These are phyloP conservation scores for Phytophthora citricola DNA, from an alignment of 352 stramenopile species.

Conservation along the genomic window DNA sequence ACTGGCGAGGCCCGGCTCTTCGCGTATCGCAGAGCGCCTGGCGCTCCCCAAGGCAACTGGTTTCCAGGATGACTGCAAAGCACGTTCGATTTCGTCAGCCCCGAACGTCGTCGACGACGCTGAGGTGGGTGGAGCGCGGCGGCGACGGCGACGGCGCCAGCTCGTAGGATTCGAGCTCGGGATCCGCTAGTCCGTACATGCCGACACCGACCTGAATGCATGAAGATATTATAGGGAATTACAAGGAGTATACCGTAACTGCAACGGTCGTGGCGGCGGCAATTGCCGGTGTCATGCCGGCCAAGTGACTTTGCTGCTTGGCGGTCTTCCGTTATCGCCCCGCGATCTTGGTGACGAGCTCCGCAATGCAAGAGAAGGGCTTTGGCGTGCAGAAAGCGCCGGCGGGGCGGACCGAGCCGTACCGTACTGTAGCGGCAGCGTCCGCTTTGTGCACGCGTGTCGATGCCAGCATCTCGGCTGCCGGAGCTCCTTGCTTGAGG, in stretches of 20 bases:
- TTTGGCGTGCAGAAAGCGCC: conserved; percentile 18
- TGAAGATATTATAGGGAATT: background rate
- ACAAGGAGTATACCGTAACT: background rate
- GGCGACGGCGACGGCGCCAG: conserved; percentile 9
- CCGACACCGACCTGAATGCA: background rate
- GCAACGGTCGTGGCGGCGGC: background rate
- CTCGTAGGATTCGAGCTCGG: conserved; percentile 23
- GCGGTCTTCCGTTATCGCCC: conserved; percentile 3
- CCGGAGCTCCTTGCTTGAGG: background rate
- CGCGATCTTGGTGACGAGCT: conserved; percentile 37
- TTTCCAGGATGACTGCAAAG: conserved; percentile 36
- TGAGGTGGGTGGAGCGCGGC: conserved; percentile 9
- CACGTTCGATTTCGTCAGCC: conserved; percentile 7
- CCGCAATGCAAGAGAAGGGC: conserved; percentile 37
- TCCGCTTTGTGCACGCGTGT: conserved; percentile 13
- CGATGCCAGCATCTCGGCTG: conserved; percentile 5
- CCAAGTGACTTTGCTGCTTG: conserved; percentile 10
- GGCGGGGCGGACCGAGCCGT: conserved; percentile 24
- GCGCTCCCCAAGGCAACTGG: conserved; percentile 24
- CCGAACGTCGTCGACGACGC: conserved; percentile 1
- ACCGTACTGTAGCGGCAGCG: conserved; percentile 3
- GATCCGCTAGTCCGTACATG: conserved; percentile 27
- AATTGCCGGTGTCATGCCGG: background rate
- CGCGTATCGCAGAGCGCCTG: conserved; percentile 34
- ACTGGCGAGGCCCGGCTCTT: conserved; percentile 23